Base-by-base conservation (phyloP, 257 asterid species). In the Hygrophila difformis region DNA sequence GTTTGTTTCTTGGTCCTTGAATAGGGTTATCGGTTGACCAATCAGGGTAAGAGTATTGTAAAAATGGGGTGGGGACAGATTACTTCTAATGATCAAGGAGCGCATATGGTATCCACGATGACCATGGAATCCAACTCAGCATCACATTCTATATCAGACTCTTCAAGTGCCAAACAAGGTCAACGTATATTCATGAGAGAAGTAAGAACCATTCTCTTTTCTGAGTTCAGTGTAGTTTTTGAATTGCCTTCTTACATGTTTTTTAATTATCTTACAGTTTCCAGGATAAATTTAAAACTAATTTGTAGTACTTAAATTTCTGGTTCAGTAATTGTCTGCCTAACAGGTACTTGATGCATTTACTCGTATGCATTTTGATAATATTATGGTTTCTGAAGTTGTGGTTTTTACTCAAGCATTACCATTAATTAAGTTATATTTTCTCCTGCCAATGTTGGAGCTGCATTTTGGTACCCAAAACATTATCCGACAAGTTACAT, bases 41-140 rank as follows among this genome's bases (percentile, higher is more conserved):
- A 70, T 56, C 96, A 80, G 54, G 87, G 94, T 1, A 82, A 57
- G 61, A 65, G 70, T 60, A 45, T 71, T 38, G 62, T 45, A 47
- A 75, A 70, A 66, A 61, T 68, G 78, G 93, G 84, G n/a, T 88
- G 97, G 97, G 69, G 24, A 54, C 78, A 60, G 70, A 82, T 84
- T 24, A 41, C 45, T 47, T 66, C 76, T 62, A 79, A 70, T 38
- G 60, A 73, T 21, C 63, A 71, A 66, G 84, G 77, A 44, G 88
- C 74, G 51, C 63, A 71, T 55, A 88, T 81, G 86, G 47, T 76
- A 53, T 81, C 94, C 33, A 71, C 94, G 6, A 76, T 81, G 95
- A 70, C 82, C 21, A 74, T 78, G 93, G 87, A 79, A 34, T 41
- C 63, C 12, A 42, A 56, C 49, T 60, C 86, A 60, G 56, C 75